Conservation (phyloP, 2,329 filamentous ascomycete species). For the Aureobasidium sp. region DNA sequence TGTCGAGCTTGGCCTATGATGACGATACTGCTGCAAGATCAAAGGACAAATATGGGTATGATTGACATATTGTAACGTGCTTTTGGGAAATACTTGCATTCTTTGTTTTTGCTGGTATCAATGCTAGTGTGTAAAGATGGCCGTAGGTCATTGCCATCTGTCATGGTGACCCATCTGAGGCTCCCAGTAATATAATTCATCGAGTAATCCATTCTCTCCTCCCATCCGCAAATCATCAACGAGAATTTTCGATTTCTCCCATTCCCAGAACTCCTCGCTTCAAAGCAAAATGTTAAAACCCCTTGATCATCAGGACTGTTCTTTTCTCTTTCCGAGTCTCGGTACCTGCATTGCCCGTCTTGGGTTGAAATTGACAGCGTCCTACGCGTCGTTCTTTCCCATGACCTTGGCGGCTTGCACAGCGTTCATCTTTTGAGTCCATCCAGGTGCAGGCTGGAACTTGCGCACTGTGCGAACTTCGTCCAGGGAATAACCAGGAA, state of each 20-base stretch:
- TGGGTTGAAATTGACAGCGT: conserved; percentile 57
- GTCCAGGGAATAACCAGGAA: conserved; percentile 90
- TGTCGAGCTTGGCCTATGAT: neutral
- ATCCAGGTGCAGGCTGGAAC: conserved; percentile 77
- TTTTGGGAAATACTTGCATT: neutral
- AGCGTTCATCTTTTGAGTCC: conserved; percentile 96
- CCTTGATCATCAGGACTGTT: neutral
- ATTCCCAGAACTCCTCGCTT: conserved; percentile 1
- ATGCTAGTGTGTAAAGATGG: neutral
- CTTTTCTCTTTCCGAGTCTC: neutral
- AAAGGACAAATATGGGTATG: neutral
- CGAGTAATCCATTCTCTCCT: neutral
- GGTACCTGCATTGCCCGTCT: conserved; percentile 40
- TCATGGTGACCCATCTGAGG: neutral
- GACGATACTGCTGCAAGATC: neutral
- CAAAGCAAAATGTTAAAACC: neutral
- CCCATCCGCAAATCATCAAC: neutral
- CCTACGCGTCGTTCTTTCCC: conserved; percentile 28
- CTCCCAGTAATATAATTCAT: neutral
- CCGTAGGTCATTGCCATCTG: neutral
- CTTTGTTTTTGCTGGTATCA: neutral
- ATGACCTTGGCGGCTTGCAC: conserved; percentile 84
- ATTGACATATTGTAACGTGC: neutral
- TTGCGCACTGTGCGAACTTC: conserved; percentile 92
- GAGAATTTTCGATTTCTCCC: neutral